Evolutionary conservation across 192 early-diverging fungal genomes (phyloP).

Genomic region (Obelidium mucronatum): DNA sequence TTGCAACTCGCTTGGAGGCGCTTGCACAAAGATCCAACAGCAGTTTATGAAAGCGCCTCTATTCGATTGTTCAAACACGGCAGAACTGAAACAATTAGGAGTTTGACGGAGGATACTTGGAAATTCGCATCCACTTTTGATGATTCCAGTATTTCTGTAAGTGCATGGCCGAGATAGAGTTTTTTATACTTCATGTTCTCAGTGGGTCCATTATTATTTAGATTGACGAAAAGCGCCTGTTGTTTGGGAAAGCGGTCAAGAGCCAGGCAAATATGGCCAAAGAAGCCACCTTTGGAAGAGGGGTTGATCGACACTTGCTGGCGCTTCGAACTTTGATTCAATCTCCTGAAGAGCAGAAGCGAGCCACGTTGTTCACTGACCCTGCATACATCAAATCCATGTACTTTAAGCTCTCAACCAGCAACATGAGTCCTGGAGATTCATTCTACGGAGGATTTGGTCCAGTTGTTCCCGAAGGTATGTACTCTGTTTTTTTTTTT

Average conservation of each 20-base stretch:
- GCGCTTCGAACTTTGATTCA: conserved; percentile 72
- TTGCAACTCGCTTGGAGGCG: conserved; percentile 86
- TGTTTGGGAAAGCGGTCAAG: conserved; percentile 51
- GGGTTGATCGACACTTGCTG: conserved; percentile 92
- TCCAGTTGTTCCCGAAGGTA: conserved; percentile 58
- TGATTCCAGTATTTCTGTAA: conserved; percentile 65
- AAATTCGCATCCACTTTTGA: conserved; percentile 80
- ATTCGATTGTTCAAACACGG: conserved; percentile 72
- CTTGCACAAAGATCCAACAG: conserved; percentile 66
- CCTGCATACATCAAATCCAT: conserved; percentile 78
- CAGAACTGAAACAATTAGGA: conserved; percentile 91
- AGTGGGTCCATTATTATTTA: conserved; percentile 17
- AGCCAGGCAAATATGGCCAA: conserved; percentile 78
- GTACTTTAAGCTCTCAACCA: conserved; percentile 84
- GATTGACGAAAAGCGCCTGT: conserved; percentile 54
- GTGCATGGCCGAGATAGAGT: not conserved
- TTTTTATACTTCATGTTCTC: not conserved
- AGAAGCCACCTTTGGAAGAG: conserved; percentile 77
- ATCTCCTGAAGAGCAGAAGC: conserved; percentile 38
- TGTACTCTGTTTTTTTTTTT: too few species aligned
- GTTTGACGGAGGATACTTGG: conserved; percentile 77
- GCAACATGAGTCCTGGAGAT: conserved; percentile 63
- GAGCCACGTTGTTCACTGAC: conserved; percentile 77
- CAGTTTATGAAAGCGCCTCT: conserved; percentile 62
- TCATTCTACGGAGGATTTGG: conserved; percentile 65